These are phyloP conservation scores for Aspergillus tanneri DNA, from an alignment of 2,329 filamentous ascomycete genomes.

Conservation along the genomic window DNA sequence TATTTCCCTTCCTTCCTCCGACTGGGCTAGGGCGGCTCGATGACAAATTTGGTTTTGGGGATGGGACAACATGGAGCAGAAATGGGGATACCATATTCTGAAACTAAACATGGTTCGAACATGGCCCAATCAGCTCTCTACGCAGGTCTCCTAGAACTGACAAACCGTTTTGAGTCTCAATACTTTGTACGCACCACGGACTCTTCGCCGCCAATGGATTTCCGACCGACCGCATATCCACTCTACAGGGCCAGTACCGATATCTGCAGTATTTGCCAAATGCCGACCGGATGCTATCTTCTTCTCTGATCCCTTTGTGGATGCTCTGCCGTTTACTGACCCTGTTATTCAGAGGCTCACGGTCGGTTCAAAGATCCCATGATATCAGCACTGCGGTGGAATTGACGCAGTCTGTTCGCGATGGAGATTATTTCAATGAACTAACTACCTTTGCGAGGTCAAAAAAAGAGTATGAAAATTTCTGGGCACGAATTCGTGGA, in stretches of 20 bases:
- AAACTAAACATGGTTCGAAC: slow-evolving; percentile 19
- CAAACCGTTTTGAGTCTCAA: neutral
- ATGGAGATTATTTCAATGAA: slow-evolving; percentile 23
- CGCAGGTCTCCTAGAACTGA: neutral
- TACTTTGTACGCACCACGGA: slow-evolving; percentile 25
- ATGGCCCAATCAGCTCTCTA: slow-evolving; percentile 18
- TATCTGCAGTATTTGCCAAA: slow-evolving; percentile 23
- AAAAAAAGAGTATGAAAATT: slow-evolving; percentile 14
- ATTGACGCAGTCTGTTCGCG: slow-evolving; percentile 23
- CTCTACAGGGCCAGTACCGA: slow-evolving; percentile 24
- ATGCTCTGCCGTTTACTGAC: slow-evolving; percentile 20
- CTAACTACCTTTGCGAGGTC: slow-evolving; percentile 8
- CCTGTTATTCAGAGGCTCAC: slow-evolving; percentile 14
- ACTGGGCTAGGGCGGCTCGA: slow-evolving; percentile 27
- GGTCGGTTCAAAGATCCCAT: slow-evolving; percentile 14
- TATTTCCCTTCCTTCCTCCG: slow-evolving; percentile 30
- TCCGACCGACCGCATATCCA: slow-evolving; percentile 12
- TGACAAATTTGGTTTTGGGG: slow-evolving; percentile 21
- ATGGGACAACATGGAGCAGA: slow-evolving; percentile 17
- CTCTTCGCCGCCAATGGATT: slow-evolving; percentile 23
- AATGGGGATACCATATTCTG: slow-evolving; percentile 26
- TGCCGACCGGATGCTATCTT: slow-evolving; percentile 22
- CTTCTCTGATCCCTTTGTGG: slow-evolving; percentile 16
- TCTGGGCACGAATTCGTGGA: too few species aligned
- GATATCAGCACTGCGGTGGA: slow-evolving; percentile 21